Conservation (phyloP, 2,329 filamentous ascomycete species). For the Apiospora malaysiana region DNA sequence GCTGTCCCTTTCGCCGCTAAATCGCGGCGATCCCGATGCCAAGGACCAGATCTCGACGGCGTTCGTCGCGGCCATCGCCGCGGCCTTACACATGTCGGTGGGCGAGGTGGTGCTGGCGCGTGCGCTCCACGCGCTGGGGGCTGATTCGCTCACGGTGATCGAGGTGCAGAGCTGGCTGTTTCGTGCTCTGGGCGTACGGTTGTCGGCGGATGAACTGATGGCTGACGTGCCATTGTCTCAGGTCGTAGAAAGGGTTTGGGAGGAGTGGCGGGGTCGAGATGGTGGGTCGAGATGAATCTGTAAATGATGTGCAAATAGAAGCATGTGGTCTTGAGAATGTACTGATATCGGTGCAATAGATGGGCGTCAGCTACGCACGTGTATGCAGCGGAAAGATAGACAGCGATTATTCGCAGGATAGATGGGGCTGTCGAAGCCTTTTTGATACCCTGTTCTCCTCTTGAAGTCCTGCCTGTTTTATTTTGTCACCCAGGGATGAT, state of each 20-base stretch:
- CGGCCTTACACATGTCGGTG: slow-evolving; percentile 7
- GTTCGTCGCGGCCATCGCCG: slow-evolving; percentile 8
- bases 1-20: neutral
- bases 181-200: neutral
- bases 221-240: slow-evolving; percentile 1
- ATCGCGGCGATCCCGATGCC: neutral
- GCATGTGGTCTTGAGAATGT: neutral
- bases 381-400: neutral
- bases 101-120: neutral
- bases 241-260: slow-evolving; percentile 14
- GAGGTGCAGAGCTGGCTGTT: slow-evolving; percentile 24
- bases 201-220: slow-evolving; percentile 14
- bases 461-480: too few species aligned
- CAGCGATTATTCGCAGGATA: neutral
- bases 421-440: too few species aligned
- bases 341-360: neutral
- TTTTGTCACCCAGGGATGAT: neutral
- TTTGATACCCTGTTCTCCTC: too few species aligned
- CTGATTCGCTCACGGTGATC: slow-evolving; percentile 23
- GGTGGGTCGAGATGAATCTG: neutral
- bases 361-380: neutral
- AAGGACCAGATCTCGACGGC: slow-evolving; percentile 6
- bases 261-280: slow-evolving; percentile 8
- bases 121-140: slow-evolving; percentile 18
- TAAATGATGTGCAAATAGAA: neutral